These are phyloP conservation scores for Flueggea neowawraea DNA, from an alignment of 441 rosid species.

Conservation along the genomic window DNA sequence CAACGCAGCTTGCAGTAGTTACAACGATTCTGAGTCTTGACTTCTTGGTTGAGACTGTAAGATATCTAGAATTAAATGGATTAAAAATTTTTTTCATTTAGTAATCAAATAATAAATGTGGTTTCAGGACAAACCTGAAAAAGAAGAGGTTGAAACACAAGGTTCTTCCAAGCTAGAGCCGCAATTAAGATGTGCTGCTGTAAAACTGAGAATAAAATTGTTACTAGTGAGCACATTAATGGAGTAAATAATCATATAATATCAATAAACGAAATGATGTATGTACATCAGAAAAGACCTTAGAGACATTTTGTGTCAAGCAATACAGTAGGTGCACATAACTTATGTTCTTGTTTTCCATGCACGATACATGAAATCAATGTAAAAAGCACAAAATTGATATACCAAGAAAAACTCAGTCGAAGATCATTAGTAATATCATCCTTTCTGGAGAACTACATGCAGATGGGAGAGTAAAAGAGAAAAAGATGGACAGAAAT, in stretches of 20 bases:
- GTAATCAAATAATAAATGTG: not conserved
- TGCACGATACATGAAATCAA: too few relatives aligned
- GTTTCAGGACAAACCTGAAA: slow-evolving; percentile 43
- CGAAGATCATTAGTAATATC: too few relatives aligned
- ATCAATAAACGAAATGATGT: too few relatives aligned
- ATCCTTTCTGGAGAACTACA: too few relatives aligned
- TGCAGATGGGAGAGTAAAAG: too few relatives aligned
- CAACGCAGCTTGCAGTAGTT: slow-evolving; percentile 53
- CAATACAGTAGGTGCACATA: too few relatives aligned
- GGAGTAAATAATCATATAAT: not conserved
- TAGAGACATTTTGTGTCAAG: too few relatives aligned
- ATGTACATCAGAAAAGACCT: too few relatives aligned
- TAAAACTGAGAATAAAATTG: slow-evolving; percentile 57
- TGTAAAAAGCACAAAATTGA: too few relatives aligned
- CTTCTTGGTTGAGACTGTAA: slow-evolving; percentile 54
- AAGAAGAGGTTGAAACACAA: slow-evolving; percentile 58
- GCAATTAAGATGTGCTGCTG: slow-evolving; percentile 67
- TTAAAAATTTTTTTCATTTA: not conserved
- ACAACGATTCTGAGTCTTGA: slow-evolving; percentile 54
- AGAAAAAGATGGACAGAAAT: too few relatives aligned
- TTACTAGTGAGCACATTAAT: not conserved
- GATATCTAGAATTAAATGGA: not conserved
- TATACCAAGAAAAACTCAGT: too few relatives aligned
- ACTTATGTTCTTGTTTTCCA: too few relatives aligned
- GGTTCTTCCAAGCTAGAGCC: slow-evolving; percentile 65